Evolutionary conservation across 495 filamentous ascomycete genomes (phyloP).

Genomic region (Penicillium malachiteum): DNA sequence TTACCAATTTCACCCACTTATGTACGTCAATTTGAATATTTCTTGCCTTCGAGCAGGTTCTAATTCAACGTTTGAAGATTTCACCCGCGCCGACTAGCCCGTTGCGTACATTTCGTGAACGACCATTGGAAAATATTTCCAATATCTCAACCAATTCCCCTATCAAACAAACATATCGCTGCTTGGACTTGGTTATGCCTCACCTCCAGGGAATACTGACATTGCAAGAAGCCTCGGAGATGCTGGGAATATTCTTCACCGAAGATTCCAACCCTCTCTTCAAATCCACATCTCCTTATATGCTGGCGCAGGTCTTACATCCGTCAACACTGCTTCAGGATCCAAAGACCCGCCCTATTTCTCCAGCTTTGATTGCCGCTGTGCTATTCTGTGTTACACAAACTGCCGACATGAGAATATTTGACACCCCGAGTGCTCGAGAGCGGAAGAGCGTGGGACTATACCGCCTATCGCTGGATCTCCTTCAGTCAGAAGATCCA

Average conservation of each 20-base stretch:
- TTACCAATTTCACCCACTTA: background rate
- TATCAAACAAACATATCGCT: slow-evolving; percentile 14
- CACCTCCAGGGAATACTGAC: slow-evolving; percentile 40
- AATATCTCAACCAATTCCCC: background rate
- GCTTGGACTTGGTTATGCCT: slow-evolving; percentile 31
- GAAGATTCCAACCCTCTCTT: slow-evolving; percentile 44
- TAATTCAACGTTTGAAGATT: background rate
- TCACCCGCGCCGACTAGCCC: background rate
- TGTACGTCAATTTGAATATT: background rate
- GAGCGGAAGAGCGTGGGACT: slow-evolving; percentile 26
- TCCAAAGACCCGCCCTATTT: slow-evolving; percentile 31
- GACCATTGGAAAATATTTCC: background rate
- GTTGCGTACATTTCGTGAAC: background rate
- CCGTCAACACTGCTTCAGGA: slow-evolving; percentile 34
- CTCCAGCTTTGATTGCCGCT: slow-evolving; percentile 34
- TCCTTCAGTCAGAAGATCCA: slow-evolving; percentile 20
- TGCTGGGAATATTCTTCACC: slow-evolving; percentile 52
- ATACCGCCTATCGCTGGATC: slow-evolving; percentile 28
- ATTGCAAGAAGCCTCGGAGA: slow-evolving; percentile 43
- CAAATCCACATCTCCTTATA: slow-evolving; percentile 34
- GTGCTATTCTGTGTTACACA: slow-evolving; percentile 43
- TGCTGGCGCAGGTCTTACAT: slow-evolving; percentile 37
- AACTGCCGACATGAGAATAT: slow-evolving; percentile 34
- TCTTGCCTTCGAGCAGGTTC: background rate
- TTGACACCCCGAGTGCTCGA: slow-evolving; percentile 25